phyloP scores from a whole-genome alignment of 441 rosid genomes.

The Adansonia gregorii region DNA sequence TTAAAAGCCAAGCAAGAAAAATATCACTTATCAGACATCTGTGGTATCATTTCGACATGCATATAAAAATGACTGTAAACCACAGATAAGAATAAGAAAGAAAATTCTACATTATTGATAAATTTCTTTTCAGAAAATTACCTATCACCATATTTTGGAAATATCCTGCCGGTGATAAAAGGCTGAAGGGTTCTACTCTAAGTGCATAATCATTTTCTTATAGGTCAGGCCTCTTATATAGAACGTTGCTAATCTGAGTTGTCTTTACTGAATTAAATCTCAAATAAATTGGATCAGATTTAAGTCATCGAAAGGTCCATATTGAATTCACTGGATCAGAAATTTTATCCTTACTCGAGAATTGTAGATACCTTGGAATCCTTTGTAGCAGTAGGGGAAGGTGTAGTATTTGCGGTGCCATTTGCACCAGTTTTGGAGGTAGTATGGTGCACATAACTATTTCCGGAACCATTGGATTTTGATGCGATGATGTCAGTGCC shows the following conservation, averaged over 20 bases:
- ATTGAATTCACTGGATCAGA: not conserved
- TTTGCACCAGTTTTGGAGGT: conserved; percentile 31
- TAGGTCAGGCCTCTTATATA: not conserved
- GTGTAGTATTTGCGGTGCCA: conserved; percentile 37
- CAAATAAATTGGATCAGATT: too few species aligned
- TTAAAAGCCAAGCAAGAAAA: too few species aligned
- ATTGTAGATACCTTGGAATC: conserved; percentile 58
- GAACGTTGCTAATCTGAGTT: not conserved
- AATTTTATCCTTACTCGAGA: not conserved
- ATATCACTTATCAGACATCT: too few species aligned
- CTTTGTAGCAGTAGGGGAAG: conserved; percentile 50
- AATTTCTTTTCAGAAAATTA: not conserved
- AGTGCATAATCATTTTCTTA: not conserved
- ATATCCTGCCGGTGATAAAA: not conserved
- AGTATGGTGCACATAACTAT: conserved; percentile 55
- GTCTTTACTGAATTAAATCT: too few species aligned
- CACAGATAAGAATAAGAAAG: not conserved
- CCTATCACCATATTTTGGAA: not conserved
- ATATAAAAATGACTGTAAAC: not conserved
- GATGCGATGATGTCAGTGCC: conserved; percentile 32
- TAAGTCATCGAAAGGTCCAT: too few species aligned
- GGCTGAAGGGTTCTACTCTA: not conserved
- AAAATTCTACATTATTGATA: not conserved
- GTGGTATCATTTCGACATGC: too few species aligned
- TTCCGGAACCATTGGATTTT: conserved; percentile 52